A percentile compares a stretch with the other conserved stretches of the same genome.
phyloP scores from a whole-genome alignment of 2,329 filamentous ascomycete genomes.

The Trematosphaeria pertusa region DNA sequence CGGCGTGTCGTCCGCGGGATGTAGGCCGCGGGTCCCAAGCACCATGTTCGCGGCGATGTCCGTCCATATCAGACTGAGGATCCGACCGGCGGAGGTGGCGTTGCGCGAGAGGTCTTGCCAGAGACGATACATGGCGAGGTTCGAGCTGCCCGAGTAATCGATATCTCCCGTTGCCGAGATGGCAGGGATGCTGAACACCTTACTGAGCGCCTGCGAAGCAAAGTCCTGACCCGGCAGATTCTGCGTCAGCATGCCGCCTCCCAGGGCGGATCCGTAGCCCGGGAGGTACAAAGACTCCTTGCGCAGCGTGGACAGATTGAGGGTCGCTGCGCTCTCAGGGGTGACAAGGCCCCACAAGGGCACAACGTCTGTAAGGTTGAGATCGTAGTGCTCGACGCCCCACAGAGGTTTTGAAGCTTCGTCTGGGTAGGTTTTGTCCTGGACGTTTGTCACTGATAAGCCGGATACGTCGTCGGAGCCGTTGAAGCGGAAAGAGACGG shows the following conservation, averaged over 20 bases:
- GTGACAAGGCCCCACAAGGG: conserved; percentile 54
- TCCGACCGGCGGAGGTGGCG: conserved; percentile 35
- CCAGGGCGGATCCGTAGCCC: conserved; percentile 17
- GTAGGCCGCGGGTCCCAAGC: conserved; percentile 45
- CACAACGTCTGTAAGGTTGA: conserved; percentile 24
- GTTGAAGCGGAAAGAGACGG: conserved; percentile 51
- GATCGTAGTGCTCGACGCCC: conserved; percentile 47
- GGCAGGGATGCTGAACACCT: conserved; percentile 16
- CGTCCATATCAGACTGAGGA: conserved; percentile 56
- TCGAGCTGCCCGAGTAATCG: conserved; percentile 47
- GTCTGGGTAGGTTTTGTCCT: conserved; percentile 46
- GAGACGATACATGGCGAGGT: conserved; percentile 50
- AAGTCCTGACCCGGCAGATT: conserved; percentile 49
- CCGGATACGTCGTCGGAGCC: conserved; percentile 46
- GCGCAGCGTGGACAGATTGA: conserved; percentile 45
- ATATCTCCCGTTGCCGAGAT: conserved; percentile 3
- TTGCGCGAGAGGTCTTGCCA: conserved; percentile 50
- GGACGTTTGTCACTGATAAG: conserved; percentile 44
- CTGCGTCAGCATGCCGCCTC: conserved; percentile 16
- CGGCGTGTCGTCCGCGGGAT: conserved; percentile 1
- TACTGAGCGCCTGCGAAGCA: conserved; percentile 28
- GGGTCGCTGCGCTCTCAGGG: conserved; percentile 31
- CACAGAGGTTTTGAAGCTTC: conserved; percentile 43
- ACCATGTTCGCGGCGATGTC: conserved; percentile 54
- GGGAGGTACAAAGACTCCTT: conserved; percentile 41